Evolutionary conservation across 75 land plant species (phyloP).

Genomic region (Sequoiadendron giganteum): DNA sequence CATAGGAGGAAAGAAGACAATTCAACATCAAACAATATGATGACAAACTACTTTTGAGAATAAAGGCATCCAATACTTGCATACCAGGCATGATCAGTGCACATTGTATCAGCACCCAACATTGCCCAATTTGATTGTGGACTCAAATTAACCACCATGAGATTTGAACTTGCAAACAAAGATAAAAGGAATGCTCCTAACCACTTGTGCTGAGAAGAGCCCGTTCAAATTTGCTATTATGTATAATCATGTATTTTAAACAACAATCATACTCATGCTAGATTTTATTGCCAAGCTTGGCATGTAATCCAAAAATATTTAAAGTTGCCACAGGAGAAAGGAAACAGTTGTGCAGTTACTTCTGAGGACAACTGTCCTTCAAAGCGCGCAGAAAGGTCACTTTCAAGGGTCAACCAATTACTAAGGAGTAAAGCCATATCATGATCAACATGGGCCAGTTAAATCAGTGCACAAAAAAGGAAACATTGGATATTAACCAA

Average conservation of each 20-base stretch:
- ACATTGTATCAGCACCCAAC: background rate
- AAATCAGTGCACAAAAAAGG: background rate
- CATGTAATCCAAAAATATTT: background rate
- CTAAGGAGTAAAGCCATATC: no score
- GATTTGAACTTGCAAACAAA: background rate
- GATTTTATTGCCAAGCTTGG: background rate
- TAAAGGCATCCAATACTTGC: background rate
- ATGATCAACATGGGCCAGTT: background rate
- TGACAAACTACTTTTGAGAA: background rate
- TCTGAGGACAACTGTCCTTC: background rate
- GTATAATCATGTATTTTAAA: background rate
- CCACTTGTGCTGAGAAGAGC: background rate
- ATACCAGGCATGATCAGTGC: background rate
- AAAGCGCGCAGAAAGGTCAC: background rate
- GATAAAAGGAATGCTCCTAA: background rate
- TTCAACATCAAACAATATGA: background rate
- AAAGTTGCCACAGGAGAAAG: background rate
- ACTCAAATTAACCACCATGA: background rate
- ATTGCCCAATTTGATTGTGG: background rate
- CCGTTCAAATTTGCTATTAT: background rate
- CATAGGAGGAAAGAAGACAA: background rate
- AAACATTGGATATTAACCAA: background rate
- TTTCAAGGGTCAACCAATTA: background rate
- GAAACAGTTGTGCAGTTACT: background rate
- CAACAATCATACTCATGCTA: background rate